These are phyloP conservation scores for Neofusicoccum kwambonambiense DNA, from an alignment of 2,329 filamentous ascomycete species.

Conservation along the genomic window DNA sequence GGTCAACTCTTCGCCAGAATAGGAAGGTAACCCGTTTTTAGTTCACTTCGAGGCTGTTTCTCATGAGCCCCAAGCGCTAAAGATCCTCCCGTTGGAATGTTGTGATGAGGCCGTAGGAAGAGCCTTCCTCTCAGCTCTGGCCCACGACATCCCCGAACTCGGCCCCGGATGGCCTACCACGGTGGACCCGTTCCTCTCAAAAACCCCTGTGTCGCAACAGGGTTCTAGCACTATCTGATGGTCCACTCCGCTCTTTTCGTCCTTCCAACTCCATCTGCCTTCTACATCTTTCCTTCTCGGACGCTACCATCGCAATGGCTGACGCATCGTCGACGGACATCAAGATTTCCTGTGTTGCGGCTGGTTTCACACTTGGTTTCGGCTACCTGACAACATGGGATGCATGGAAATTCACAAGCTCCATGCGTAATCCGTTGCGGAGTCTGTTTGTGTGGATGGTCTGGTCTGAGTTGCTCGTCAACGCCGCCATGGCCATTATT, in stretches of 20 bases:
- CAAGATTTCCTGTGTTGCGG: background rate
- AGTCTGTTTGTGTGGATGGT: constrained; percentile 42
- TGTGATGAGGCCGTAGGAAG: background rate
- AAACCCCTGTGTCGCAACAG: background rate
- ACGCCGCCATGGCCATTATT: constrained; percentile 39
- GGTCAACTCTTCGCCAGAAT: background rate
- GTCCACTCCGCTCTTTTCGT: background rate
- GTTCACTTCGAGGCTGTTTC: background rate
- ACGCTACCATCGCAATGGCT: background rate
- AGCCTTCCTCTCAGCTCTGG: background rate
- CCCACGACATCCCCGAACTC: constrained; percentile 3
- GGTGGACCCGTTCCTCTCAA: background rate
- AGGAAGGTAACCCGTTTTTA: background rate
- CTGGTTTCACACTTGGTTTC: background rate
- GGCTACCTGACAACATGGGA: constrained; percentile 14
- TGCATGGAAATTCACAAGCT: background rate
- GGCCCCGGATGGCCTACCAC: background rate
- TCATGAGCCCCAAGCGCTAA: background rate
- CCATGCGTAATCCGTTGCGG: background rate
- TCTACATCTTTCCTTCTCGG: background rate
- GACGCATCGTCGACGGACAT: background rate
- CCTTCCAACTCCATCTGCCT: background rate
- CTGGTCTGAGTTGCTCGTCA: constrained; percentile 47
- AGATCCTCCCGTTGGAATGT: background rate
- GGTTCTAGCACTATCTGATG: background rate